Conservation (phyloP, 495 filamentous ascomycete genomes). For the Tricharina praecox region DNA sequence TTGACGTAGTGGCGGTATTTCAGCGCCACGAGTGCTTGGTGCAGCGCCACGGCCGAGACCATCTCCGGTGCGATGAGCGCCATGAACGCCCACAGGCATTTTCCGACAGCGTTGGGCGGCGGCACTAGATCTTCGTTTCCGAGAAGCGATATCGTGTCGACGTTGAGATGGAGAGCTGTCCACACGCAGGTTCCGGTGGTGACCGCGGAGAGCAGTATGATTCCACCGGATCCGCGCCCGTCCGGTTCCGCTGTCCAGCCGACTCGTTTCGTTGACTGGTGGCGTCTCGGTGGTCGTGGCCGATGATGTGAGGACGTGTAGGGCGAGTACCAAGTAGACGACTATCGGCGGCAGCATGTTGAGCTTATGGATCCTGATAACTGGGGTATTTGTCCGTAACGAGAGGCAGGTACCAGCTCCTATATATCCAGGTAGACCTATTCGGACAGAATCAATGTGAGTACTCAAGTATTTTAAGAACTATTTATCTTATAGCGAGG, state of each 20-base stretch:
- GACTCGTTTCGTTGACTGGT: not conserved
- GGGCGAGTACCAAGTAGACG: not conserved
- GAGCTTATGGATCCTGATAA: no score
- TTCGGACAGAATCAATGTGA: no score
- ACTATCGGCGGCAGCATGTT: not conserved
- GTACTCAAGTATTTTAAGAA: no score
- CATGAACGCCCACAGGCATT: conserved; percentile 1
- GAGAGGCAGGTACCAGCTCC: no score
- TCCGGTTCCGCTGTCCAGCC: conserved; percentile 3
- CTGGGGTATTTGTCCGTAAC: no score
- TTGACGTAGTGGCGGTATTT: not conserved
- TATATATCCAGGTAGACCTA: no score
- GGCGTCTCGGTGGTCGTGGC: not conserved
- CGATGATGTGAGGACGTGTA: not conserved
- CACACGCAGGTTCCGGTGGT: conserved; percentile 6
- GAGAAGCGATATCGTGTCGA: not conserved
- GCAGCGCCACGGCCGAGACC: conserved; percentile 3
- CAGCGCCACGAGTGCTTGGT: conserved; percentile 5
- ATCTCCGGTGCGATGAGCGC: conserved; percentile 5
- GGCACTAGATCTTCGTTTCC: not conserved
- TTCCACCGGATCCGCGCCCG: not conserved
- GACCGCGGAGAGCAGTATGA: not conserved
- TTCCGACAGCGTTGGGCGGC: not conserved
- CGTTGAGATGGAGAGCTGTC: conserved; percentile 10
- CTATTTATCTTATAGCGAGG: no score